phyloP scores from a whole-genome alignment of 257 asterid species.

The Paulownia fortunei region DNA sequence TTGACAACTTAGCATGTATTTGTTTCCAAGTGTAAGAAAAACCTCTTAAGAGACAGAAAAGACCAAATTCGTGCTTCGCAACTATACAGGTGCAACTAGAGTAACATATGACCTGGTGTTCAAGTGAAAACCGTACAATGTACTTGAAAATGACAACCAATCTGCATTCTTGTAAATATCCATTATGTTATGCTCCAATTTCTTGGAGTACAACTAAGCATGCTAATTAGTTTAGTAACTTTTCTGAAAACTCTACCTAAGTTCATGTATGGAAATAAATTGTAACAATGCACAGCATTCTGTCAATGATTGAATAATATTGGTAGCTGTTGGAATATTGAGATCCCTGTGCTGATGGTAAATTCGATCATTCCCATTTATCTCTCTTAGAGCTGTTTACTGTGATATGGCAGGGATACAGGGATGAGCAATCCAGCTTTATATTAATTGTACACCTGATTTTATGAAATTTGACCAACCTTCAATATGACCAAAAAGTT shows the following conservation, averaged over 20 bases:
- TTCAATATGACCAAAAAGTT: not conserved
- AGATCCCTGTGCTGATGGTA: not conserved
- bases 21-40: not conserved
- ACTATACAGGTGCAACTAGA: slow-evolving; percentile 1
- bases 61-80: not conserved
- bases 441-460: not conserved
- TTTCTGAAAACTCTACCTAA: not conserved
- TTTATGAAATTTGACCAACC: not conserved
- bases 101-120: not conserved
- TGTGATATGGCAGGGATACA: not conserved
- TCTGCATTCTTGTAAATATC: not conserved
- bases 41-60: not conserved
- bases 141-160: not conserved
- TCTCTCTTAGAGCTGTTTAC: not conserved
- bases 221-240: not conserved
- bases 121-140: not conserved
- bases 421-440: not conserved
- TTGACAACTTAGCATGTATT: not conserved
- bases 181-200: not conserved
- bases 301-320: not conserved
- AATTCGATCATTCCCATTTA: not conserved
- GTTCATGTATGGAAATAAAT: not conserved
- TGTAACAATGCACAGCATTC: not conserved
- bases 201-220: not conserved
- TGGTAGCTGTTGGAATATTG: not conserved